phyloP scores from a whole-genome alignment of 768 basidiomycete species.

The Lentinula sp. region DNA sequence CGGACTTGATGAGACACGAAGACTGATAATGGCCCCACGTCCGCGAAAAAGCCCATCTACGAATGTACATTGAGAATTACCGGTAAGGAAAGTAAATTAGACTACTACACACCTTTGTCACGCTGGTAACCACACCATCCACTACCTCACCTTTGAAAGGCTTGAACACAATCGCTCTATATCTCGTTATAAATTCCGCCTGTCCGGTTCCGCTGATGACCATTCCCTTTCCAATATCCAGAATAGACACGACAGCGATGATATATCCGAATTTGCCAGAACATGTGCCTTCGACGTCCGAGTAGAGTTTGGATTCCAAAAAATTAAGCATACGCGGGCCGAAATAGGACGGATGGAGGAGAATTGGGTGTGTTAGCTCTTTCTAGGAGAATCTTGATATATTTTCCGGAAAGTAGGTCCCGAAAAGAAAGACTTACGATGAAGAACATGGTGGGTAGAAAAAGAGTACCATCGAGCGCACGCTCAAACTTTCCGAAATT shows the following conservation, averaged over 20 bases:
- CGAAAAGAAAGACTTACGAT: conserved; percentile 41
- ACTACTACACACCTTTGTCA: conserved; percentile 74
- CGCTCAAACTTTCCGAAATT: background rate
- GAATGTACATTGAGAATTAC: background rate
- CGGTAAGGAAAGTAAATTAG: background rate
- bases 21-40: conserved; percentile 89
- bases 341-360: conserved; percentile 97
- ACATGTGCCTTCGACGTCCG: conserved; percentile 96
- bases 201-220: conserved; percentile 88
- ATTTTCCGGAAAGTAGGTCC: conserved; percentile 6
- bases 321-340: conserved; percentile 93
- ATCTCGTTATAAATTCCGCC: conserved; percentile 92
- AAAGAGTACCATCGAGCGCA: background rate
- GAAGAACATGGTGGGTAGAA: conserved; percentile 52
- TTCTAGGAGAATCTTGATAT: conserved; percentile 47
- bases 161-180: conserved; percentile 97
- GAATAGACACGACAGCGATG: conserved; percentile 85
- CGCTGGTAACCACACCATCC: conserved; percentile 92
- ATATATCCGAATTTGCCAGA: conserved; percentile 94
- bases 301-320: conserved; percentile 88
- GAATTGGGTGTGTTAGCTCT: conserved; percentile 95
- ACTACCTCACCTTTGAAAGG: conserved; percentile 99
- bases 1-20: conserved; percentile 94
- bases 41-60: conserved; percentile 98
- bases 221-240: conserved; percentile 90